A percentile compares a stretch with the other conserved stretches of the same genome.
Conservation (phyloP, 257 asterid species). For the Anisodus acutangulus region DNA sequence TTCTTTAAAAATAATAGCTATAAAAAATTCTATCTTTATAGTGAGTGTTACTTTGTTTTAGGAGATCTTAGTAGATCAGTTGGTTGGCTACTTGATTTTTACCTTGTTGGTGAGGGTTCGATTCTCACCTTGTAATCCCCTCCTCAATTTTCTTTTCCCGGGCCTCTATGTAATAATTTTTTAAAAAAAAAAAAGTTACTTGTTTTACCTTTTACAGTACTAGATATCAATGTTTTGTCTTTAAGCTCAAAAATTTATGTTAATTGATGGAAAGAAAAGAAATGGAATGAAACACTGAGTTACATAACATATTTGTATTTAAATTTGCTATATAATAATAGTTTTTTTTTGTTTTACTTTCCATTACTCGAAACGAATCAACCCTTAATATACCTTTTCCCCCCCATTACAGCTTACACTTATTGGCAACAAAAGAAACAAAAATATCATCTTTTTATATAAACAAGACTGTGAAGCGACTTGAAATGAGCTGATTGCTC, state of each 20-base stretch:
- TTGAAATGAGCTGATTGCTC: not conserved
- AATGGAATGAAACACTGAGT: not conserved
- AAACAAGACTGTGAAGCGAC: not conserved
- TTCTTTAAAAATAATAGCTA: not conserved
- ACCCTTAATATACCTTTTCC: not conserved
- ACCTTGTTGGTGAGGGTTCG: too few relatives aligned
- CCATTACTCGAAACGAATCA: not conserved
- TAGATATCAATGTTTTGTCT: not conserved
- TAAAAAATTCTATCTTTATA: not conserved
- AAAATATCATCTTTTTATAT: not conserved
- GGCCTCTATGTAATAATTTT: too few relatives aligned
- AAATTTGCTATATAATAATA: not conserved
- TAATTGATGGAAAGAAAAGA: constrained; percentile 3
- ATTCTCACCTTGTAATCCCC: too few relatives aligned
- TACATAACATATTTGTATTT: not conserved
- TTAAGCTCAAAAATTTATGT: not conserved
- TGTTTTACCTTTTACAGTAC: not conserved
- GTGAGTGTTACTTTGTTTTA: not conserved
- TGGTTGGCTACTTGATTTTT: too few relatives aligned
- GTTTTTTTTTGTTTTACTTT: not conserved
- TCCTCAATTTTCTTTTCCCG: too few relatives aligned
- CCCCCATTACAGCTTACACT: not conserved
- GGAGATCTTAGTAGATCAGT: too few relatives aligned
- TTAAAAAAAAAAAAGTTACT: not conserved
- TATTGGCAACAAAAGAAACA: not conserved